These are phyloP conservation scores for Aspergillus sp. DNA, from an alignment of 2,329 filamentous ascomycete genomes.

Conservation along the genomic window DNA sequence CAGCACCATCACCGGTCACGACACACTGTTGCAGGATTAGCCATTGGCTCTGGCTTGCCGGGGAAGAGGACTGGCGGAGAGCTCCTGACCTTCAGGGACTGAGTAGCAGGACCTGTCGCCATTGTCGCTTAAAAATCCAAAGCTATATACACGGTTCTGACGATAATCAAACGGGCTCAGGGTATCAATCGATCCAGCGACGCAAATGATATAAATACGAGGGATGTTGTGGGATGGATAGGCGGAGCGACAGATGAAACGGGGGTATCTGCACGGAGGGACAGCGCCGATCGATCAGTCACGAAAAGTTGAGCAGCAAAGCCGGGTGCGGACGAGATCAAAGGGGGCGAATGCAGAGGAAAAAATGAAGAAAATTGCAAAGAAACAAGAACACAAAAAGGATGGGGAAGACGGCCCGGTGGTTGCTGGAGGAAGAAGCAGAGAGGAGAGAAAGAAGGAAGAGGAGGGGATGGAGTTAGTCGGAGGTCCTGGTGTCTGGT, in stretches of 20 bases:
- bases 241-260: constrained; percentile 8
- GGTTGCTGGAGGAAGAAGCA: constrained; percentile 1
- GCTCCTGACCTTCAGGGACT: constrained; percentile 78
- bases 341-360: background rate
- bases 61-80: constrained; percentile 10
- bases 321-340: background rate
- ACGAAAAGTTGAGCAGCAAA: background rate
- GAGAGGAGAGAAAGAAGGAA: constrained; percentile 4
- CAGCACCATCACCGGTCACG: constrained; percentile 97
- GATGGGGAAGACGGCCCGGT: background rate
- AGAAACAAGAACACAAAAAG: constrained; percentile 1
- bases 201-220: constrained; percentile 7
- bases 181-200: constrained; percentile 11
- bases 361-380: constrained; percentile 4
- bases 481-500: background rate
- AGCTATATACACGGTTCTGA: constrained; percentile 12
- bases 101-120: constrained; percentile 82
- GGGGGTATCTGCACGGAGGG: constrained; percentile 11
- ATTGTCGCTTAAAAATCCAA: constrained; percentile 38
- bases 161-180: constrained; percentile 4
- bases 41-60: constrained; percentile 37
- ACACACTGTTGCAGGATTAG: constrained; percentile 68
- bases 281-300: constrained; percentile 11
- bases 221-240: constrained; percentile 5
- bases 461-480: constrained; percentile 8